Evolutionary conservation across 306 rosid genomes (phyloP).

Genomic region (Prunus padus): DNA sequence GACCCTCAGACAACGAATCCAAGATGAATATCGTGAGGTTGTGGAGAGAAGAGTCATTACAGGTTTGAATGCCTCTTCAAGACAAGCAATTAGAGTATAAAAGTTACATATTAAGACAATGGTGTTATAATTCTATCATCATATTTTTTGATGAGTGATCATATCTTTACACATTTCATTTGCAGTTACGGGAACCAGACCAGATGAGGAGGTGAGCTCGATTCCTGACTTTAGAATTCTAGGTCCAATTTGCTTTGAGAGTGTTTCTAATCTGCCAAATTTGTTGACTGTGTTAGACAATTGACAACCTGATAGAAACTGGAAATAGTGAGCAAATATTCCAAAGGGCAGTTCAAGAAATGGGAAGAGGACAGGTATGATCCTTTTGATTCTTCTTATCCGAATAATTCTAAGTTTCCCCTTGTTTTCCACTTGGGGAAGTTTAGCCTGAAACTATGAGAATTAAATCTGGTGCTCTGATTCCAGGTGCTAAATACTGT

Average conservation of each 20-base stretch:
- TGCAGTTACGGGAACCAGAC: conserved; percentile 89
- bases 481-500: conserved; percentile 73
- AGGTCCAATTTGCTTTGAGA: conserved; percentile 8
- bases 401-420: neutral
- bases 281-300: conserved; percentile 52
- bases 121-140: conserved; percentile 10
- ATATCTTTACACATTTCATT: conserved; percentile 22
- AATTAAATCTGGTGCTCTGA: neutral
- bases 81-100: conserved; percentile 7
- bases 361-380: conserved; percentile 88
- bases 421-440: conserved; percentile 2
- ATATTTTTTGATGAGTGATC: conserved; percentile 7
- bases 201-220: conserved; percentile 87
- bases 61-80: conserved; percentile 52
- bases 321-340: conserved; percentile 97
- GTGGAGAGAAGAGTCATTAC: conserved; percentile 98
- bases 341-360: conserved; percentile 80
- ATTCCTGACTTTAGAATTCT: conserved; percentile 26
- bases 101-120: conserved; percentile 9
- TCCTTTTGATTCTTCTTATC: conserved; percentile 7
- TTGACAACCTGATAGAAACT: conserved; percentile 90
- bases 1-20: conserved; percentile 92
- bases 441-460: neutral
- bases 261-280: conserved; percentile 31
- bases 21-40: conserved; percentile 98